Conservation (phyloP, 2,329 filamentous ascomycete genomes). For the Penicillium brasilianum region DNA sequence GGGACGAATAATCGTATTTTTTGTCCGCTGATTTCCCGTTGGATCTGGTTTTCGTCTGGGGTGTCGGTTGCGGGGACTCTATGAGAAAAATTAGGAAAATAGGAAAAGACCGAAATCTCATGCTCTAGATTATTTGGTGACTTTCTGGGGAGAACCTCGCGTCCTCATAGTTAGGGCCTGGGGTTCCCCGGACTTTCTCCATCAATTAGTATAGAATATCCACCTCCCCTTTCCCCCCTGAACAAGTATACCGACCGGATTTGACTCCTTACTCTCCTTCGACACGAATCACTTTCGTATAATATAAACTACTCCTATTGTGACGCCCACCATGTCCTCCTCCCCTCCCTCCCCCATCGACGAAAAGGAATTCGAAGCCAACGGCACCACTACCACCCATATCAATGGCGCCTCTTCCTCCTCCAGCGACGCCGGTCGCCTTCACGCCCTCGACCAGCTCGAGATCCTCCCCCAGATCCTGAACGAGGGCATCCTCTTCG, state of each 20-base stretch:
- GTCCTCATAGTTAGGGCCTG: background rate
- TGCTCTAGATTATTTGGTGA: background rate
- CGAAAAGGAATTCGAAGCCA: slow-evolving; percentile 23
- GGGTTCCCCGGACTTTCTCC: background rate
- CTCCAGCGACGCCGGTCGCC: slow-evolving; percentile 26
- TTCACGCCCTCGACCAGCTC: slow-evolving; percentile 39
- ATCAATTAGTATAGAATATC: background rate
- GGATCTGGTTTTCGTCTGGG: slow-evolving; percentile 12
- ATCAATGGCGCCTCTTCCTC: slow-evolving; percentile 3
- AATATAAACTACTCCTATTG: background rate
- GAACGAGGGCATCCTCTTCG: slow-evolving; percentile 43
- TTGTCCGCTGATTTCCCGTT: no score
- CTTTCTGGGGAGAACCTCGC: background rate
- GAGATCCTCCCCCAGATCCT: slow-evolving; percentile 44
- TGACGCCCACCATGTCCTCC: slow-evolving; percentile 22
- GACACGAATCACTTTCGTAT: background rate
- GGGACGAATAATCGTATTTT: background rate
- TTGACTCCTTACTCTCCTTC: background rate
- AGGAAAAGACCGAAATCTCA: background rate
- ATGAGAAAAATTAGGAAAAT: background rate
- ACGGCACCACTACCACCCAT: slow-evolving; percentile 4
- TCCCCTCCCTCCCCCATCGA: slow-evolving; percentile 26
- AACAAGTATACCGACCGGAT: background rate
- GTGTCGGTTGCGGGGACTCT: slow-evolving; percentile 13
- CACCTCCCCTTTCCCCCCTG: background rate